These are phyloP conservation scores for Gaultheria prostrata DNA, from an alignment of 148 eudicot genomes.

Conservation along the genomic window DNA sequence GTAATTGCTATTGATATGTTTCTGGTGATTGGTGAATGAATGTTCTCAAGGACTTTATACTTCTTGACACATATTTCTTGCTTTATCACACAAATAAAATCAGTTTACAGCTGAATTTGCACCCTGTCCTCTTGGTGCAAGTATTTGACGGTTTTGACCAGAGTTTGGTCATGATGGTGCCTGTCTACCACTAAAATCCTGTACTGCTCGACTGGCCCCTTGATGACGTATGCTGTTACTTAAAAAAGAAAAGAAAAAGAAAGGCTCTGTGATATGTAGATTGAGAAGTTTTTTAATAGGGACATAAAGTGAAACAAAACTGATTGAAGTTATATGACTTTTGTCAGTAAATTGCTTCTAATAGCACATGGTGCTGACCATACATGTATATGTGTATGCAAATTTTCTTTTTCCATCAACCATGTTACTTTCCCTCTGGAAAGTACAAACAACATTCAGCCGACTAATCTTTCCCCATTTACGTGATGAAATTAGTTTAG, in stretches of 20 bases:
- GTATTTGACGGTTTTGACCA: not conserved
- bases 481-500: not conserved
- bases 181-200: not conserved
- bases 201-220: not conserved
- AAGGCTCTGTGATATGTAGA: not conserved
- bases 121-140: not conserved
- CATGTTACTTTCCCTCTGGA: not conserved
- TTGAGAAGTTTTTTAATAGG: not conserved
- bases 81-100: not conserved
- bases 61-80: not conserved
- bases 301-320: not conserved
- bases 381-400: not conserved
- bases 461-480: not conserved
- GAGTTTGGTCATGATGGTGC: not conserved
- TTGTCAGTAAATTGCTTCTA: not conserved
- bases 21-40: not conserved
- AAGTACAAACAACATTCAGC: not conserved
- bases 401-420: not conserved
- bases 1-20: not conserved
- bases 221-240: not conserved
- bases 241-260: not conserved
- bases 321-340: not conserved
- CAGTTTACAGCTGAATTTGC: not conserved
- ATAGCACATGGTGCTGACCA: not conserved
- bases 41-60: not conserved